A percentile compares a stretch with the other conserved stretches of the same genome.
phyloP scores from a whole-genome alignment of 2,329 filamentous ascomycete genomes.

The Scedosporium boydii region DNA sequence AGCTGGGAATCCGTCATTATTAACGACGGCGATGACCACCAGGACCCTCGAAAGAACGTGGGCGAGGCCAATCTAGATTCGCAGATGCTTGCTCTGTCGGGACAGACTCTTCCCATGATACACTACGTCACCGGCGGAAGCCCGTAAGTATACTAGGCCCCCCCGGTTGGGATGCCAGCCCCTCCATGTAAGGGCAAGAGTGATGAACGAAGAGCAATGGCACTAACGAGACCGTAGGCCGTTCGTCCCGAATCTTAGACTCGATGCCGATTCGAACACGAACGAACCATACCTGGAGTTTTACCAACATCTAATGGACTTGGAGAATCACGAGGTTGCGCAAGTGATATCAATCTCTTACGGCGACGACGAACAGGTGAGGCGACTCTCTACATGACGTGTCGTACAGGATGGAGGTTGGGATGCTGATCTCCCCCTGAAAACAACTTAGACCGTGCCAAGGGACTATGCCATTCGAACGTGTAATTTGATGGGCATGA shows the following conservation, averaged over 20 bases:
- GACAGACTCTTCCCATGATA: constrained; percentile 14
- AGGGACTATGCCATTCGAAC: constrained; percentile 40
- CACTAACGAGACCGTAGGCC: constrained; percentile 21
- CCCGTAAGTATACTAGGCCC: constrained; percentile 2
- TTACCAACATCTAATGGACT: constrained; percentile 43
- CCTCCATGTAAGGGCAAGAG: neutral
- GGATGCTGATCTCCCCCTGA: neutral
- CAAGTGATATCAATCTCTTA: constrained; percentile 56
- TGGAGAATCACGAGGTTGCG: constrained; percentile 39
- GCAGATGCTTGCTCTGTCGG: constrained; percentile 10
- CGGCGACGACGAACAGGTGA: constrained; percentile 52
- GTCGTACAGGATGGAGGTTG: neutral
- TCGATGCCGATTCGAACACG: constrained; percentile 27
- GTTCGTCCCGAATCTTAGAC: constrained; percentile 18
- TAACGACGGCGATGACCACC: constrained; percentile 29
- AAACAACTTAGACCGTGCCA: constrained; percentile 36
- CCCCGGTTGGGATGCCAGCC: too few relatives aligned
- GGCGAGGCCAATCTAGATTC: constrained; percentile 18
- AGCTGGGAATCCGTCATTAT: constrained; percentile 32
- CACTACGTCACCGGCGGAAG: constrained; percentile 17
- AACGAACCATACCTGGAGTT: constrained; percentile 63
- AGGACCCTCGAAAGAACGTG: constrained; percentile 16
- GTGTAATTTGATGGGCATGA: constrained; percentile 51
- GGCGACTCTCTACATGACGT: neutral
- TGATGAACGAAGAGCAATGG: neutral